Evolutionary conservation across 148 eudicot species (phyloP).

Genomic region (Fagopyrum esculentum): DNA sequence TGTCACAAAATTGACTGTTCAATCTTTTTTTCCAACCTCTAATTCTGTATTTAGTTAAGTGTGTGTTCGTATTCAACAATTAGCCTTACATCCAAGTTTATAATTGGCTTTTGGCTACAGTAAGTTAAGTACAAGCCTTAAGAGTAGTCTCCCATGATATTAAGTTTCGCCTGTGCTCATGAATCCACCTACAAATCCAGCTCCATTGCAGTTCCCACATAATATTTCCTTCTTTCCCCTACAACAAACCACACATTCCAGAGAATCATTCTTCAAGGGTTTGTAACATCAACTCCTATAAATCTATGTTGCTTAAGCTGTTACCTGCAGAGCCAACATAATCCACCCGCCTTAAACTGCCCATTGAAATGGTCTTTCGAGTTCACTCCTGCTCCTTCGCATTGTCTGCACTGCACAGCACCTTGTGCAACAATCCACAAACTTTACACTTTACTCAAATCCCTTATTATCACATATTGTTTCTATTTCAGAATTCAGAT

Average conservation of each 20-base stretch:
- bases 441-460: background rate
- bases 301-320: too few species aligned
- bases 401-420: slow-evolving; percentile 34
- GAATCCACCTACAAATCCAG: slow-evolving; percentile 42
- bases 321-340: slow-evolving; percentile 65
- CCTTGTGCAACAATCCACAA: slow-evolving; percentile 22
- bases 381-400: slow-evolving; percentile 50
- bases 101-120: too few species aligned
- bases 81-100: too few species aligned
- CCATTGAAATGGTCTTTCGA: slow-evolving; percentile 47
- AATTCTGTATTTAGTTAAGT: too few species aligned
- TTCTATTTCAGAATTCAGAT: background rate
- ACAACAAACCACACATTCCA: background rate
- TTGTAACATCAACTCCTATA: too few species aligned
- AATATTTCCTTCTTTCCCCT: slow-evolving; percentile 40
- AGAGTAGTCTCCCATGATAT: too few species aligned
- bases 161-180: slow-evolving; percentile 19
- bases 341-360: slow-evolving; percentile 46
- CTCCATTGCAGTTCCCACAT: slow-evolving; percentile 44
- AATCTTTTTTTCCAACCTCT: too few species aligned
- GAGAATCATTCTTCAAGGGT: too few species aligned
- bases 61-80: too few species aligned
- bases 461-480: too few species aligned
- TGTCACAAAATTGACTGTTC: too few species aligned
- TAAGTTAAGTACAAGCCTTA: too few species aligned